Evolutionary conservation across 2,329 filamentous ascomycete genomes (phyloP).

Genomic region (Thermomyces lanuginosus): DNA sequence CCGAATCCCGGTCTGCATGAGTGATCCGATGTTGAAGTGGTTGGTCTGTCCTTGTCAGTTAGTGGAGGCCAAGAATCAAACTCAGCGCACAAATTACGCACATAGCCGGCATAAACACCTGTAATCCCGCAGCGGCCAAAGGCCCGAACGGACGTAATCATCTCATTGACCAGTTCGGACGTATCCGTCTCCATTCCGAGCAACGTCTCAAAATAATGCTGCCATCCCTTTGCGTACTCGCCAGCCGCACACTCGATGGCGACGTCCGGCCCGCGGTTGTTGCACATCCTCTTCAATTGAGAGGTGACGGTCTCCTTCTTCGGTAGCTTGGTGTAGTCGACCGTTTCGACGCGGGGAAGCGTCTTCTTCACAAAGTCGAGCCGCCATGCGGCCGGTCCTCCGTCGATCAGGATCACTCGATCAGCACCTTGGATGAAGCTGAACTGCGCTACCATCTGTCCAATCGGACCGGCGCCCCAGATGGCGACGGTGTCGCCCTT

Average conservation of each 20-base stretch:
- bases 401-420: slow-evolving; percentile 65
- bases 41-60: slow-evolving; percentile 38
- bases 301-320: slow-evolving; percentile 50
- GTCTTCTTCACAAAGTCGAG: slow-evolving; percentile 51
- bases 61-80: not conserved
- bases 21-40: slow-evolving; percentile 65
- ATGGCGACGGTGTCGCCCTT: slow-evolving; percentile 62
- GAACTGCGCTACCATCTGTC: slow-evolving; percentile 58
- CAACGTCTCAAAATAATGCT: slow-evolving; percentile 42
- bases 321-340: slow-evolving; percentile 53
- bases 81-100: slow-evolving; percentile 17
- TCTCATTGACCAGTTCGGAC: slow-evolving; percentile 43
- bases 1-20: slow-evolving; percentile 77
- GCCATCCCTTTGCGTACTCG: slow-evolving; percentile 47
- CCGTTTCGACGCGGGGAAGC: slow-evolving; percentile 47
- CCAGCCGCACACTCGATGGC: slow-evolving; percentile 52
- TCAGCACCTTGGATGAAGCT: slow-evolving; percentile 54
- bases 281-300: slow-evolving; percentile 56
- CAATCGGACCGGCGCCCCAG: slow-evolving; percentile 77
- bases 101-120: slow-evolving; percentile 48
- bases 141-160: slow-evolving; percentile 37
- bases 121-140: slow-evolving; percentile 58
- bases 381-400: slow-evolving; percentile 44
- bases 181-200: slow-evolving; percentile 69
- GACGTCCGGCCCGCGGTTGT: slow-evolving; percentile 53